Conservation (phyloP, 2,329 filamentous ascomycete species). For the Cordyceps fumosorosea region DNA sequence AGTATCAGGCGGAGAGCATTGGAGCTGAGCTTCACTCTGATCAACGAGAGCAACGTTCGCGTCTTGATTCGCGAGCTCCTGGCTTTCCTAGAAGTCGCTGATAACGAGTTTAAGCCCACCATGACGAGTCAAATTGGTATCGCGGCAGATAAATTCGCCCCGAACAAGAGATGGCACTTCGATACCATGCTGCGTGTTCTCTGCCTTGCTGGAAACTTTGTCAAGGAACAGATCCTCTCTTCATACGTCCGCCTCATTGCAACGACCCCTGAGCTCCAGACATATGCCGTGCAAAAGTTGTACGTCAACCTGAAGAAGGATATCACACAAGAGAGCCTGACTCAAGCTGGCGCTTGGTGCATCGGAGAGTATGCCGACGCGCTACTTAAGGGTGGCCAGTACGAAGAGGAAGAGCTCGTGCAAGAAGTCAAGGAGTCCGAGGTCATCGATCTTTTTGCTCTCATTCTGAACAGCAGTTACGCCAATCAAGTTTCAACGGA, state of each 20-base stretch:
- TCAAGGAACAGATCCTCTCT: slow-evolving; percentile 95
- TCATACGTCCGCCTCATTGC: slow-evolving; percentile 95
- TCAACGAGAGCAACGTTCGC: slow-evolving; percentile 93
- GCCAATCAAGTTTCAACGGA: slow-evolving; percentile 86
- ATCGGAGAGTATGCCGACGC: slow-evolving; percentile 95
- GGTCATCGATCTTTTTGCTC: slow-evolving; percentile 84
- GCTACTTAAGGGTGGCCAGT: slow-evolving; percentile 80
- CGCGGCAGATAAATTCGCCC: slow-evolving; percentile 89
- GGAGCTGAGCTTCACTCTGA: slow-evolving; percentile 94
- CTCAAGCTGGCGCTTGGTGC: slow-evolving; percentile 89
- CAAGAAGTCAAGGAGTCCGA: slow-evolving; percentile 76
- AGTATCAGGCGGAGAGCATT: slow-evolving; percentile 93
- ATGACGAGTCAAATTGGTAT: slow-evolving; percentile 99
- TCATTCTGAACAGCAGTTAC: slow-evolving; percentile 91
- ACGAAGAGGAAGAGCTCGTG: slow-evolving; percentile 89
- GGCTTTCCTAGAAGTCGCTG: slow-evolving; percentile 92
- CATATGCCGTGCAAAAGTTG: slow-evolving; percentile 92
- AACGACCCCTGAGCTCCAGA: slow-evolving; percentile 89
- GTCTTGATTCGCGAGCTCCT: slow-evolving; percentile 89
- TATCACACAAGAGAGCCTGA: slow-evolving; percentile 94
- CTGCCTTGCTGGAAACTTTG: slow-evolving; percentile 89
- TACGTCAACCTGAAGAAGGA: slow-evolving; percentile 89
- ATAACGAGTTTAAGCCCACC: slow-evolving; percentile 96
- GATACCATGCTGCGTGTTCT: slow-evolving; percentile 95
- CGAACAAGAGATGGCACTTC: slow-evolving; percentile 97